These are phyloP conservation scores for Monosporascus cannonballus DNA, from an alignment of 2,329 filamentous ascomycete species.

Conservation along the genomic window DNA sequence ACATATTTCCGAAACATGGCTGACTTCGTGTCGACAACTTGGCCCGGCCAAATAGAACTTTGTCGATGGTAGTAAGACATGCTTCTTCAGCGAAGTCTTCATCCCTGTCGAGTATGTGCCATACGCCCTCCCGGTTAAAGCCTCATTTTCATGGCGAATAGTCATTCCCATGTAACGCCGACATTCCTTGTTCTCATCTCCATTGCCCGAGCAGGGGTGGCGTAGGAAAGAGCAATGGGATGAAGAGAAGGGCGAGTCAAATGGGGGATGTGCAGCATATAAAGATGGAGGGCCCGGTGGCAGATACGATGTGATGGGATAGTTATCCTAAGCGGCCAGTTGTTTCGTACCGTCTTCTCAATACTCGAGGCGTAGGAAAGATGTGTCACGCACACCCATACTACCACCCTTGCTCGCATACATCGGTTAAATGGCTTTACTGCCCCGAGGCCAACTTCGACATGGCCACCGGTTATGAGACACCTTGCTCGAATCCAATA, in stretches of 20 bases:
- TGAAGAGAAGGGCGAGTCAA: background rate
- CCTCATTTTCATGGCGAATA: background rate
- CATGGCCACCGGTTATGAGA: slow-evolving; percentile 42
- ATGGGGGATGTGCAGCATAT: background rate
- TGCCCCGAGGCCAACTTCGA: slow-evolving; percentile 44
- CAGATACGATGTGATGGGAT: background rate
- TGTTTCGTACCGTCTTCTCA: background rate
- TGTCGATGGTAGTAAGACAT: background rate
- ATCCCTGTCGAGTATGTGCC: background rate
- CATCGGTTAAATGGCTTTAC: slow-evolving; percentile 50
- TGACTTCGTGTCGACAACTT: background rate
- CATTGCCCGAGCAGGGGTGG: background rate
- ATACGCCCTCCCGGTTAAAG: background rate
- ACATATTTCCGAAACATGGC: background rate
- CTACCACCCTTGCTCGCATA: slow-evolving; percentile 45
- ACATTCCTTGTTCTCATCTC: background rate
- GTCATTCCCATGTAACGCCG: background rate
- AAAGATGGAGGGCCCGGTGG: background rate
- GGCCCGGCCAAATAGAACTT: background rate
- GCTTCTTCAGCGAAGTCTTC: background rate
- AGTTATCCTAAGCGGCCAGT: no score
- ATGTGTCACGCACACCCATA: slow-evolving; percentile 53
- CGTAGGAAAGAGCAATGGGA: background rate
- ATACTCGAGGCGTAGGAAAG: slow-evolving; percentile 11
- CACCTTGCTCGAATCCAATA: slow-evolving; percentile 41